phyloP scores from a whole-genome alignment of 176 grass and related monocot genomes.

The Eragrostis nindensis region DNA sequence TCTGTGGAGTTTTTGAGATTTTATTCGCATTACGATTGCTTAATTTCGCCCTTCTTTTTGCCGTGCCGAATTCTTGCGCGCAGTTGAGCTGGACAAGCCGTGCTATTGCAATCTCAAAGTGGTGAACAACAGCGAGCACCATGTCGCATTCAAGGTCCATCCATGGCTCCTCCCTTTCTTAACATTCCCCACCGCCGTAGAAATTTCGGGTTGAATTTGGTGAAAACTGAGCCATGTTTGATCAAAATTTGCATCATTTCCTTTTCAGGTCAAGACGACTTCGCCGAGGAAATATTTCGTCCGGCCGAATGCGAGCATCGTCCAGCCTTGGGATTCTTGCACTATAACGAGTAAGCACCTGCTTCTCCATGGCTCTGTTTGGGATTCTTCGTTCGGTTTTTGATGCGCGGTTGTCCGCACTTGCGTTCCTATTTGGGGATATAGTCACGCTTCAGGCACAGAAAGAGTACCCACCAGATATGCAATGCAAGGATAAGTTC shows the following conservation, averaged over 20 bases:
- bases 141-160: constrained; percentile 96
- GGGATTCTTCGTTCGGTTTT: constrained; percentile 18
- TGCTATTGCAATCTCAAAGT: constrained; percentile 98
- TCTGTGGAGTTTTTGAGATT: constrained; percentile 14
- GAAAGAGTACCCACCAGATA: constrained; percentile 77
- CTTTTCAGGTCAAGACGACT: constrained; percentile 88
- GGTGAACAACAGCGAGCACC: constrained; percentile 95
- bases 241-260: constrained; percentile 28
- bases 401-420: constrained; percentile 16
- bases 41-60: constrained; percentile 6
- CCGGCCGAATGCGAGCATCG: constrained; percentile 81
- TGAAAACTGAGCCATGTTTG: constrained; percentile 38
- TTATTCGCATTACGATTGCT: constrained; percentile 13
- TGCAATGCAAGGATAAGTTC: constrained; percentile 99
- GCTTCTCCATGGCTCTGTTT: constrained; percentile 26
- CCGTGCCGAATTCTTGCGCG: constrained; percentile 34
- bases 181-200: background rate
- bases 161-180: background rate
- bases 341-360: constrained; percentile 69
- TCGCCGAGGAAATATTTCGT: constrained; percentile 99
- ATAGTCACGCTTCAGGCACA: constrained; percentile 92
- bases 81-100: constrained; percentile 96
- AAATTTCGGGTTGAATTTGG: constrained; percentile 10
- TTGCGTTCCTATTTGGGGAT: constrained; percentile 20
- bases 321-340: constrained; percentile 98